These are phyloP conservation scores for Leptosphaerulina australis DNA, from an alignment of 2,329 filamentous ascomycete species.

Conservation along the genomic window DNA sequence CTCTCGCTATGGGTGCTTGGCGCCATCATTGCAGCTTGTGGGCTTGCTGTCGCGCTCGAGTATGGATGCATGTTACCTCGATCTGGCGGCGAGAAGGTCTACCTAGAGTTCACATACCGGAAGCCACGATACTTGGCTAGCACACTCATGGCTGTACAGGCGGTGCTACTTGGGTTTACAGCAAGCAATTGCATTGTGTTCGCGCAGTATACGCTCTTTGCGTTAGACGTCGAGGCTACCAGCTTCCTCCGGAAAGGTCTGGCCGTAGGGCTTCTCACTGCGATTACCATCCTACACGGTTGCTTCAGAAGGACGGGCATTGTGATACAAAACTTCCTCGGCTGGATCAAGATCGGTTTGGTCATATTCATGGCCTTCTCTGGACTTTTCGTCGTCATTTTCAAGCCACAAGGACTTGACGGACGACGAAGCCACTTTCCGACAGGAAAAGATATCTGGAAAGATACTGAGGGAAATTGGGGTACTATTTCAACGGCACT, in stretches of 20 bases:
- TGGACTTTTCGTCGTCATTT: constrained; percentile 45
- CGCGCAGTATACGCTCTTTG: constrained; percentile 68
- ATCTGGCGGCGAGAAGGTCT: constrained; percentile 71
- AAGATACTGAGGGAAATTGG: constrained; percentile 71
- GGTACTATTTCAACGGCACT: constrained; percentile 69
- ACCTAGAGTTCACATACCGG: constrained; percentile 72
- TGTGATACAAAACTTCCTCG: constrained; percentile 48
- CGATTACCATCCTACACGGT: constrained; percentile 47
- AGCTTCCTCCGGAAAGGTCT: constrained; percentile 62
- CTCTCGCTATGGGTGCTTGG: constrained; percentile 68
- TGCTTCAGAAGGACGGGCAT: constrained; percentile 48
- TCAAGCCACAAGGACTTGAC: constrained; percentile 28
- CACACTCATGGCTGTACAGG: constrained; percentile 67
- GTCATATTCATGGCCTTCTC: constrained; percentile 50
- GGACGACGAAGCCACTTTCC: constrained; percentile 33
- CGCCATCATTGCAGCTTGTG: constrained; percentile 65
- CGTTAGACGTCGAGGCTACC: constrained; percentile 58
- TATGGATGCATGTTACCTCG: constrained; percentile 74
- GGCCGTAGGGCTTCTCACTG: constrained; percentile 47
- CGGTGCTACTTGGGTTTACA: constrained; percentile 69
- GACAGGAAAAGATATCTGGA: constrained; percentile 63
- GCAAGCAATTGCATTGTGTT: constrained; percentile 74
- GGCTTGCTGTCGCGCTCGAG: constrained; percentile 67
- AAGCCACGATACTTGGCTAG: constrained; percentile 68
- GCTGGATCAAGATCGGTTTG: constrained; percentile 50